Conservation (phyloP, 176 grass and related monocot species). For the Aegilops longissima region DNA sequence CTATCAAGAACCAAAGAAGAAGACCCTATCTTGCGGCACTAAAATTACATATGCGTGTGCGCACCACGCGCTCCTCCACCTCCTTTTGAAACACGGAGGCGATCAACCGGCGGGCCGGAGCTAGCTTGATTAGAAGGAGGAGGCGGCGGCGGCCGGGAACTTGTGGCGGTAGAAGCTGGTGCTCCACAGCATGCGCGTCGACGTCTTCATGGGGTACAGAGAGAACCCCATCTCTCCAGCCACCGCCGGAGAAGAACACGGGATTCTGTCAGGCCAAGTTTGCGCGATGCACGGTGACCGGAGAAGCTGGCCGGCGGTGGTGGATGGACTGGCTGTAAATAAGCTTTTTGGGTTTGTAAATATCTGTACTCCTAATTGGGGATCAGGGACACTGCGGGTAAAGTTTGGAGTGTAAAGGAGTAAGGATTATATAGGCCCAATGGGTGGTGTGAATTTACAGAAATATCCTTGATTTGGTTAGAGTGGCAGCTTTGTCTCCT, state of each 20-base stretch:
- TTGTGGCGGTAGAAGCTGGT: slow-evolving; percentile 95
- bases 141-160: slow-evolving; percentile 44
- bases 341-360: too few relatives aligned
- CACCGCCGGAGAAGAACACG: neutral
- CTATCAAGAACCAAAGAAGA: slow-evolving; percentile 12
- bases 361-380: neutral
- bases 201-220: slow-evolving; percentile 76
- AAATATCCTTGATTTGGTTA: slow-evolving; percentile 5
- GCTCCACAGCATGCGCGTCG: slow-evolving; percentile 84
- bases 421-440: slow-evolving; percentile 34
- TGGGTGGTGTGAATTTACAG: neutral
- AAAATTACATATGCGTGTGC: neutral
- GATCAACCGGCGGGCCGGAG: neutral
- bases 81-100: slow-evolving; percentile 34
- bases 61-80: neutral
- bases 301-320: slow-evolving; percentile 20
- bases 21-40: slow-evolving; percentile 6
- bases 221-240: slow-evolving; percentile 51
- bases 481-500: neutral
- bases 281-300: neutral
- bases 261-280: neutral
- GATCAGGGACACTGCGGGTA: neutral
- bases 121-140: slow-evolving; percentile 27
- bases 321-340: neutral
- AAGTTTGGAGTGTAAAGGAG: slow-evolving; percentile 20